phyloP scores from a whole-genome alignment of 352 stramenopile genomes.

The Phytophthora tentaculata region DNA sequence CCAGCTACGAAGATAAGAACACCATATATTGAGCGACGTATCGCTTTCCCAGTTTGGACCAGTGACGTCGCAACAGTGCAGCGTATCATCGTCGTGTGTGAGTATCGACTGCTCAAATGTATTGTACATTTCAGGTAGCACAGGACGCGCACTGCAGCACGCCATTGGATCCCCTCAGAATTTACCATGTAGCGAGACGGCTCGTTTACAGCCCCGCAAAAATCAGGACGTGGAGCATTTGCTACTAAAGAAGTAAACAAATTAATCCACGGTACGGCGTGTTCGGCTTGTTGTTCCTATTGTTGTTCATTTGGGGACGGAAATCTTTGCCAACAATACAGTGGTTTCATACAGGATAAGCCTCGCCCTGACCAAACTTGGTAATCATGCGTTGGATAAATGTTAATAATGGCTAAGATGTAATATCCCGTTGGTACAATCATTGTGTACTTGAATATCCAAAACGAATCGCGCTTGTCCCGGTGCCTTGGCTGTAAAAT shows the following conservation, averaged over 20 bases:
- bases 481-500: conserved; percentile 25
- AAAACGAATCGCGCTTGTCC: conserved; percentile 10
- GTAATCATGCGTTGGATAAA: conserved; percentile 12
- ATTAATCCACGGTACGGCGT: conserved; percentile 19
- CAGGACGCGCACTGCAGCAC: conserved; percentile 2
- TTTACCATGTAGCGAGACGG: conserved; percentile 22
- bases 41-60: conserved; percentile 13
- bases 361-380: conserved; percentile 1
- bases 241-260: conserved; percentile 28
- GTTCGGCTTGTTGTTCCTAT: no score
- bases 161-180: conserved; percentile 23
- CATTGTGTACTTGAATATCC: conserved; percentile 22
- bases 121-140: conserved; percentile 26
- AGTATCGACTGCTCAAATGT: background rate
- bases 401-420: conserved; percentile 4
- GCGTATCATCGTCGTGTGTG: background rate
- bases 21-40: conserved; percentile 8
- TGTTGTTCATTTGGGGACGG: background rate
- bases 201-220: background rate
- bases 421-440: conserved; percentile 6
- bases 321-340: conserved; percentile 7
- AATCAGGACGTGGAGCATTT: conserved; percentile 27
- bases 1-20: background rate
- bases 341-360: conserved; percentile 9
- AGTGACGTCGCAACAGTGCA: background rate